phyloP scores from a whole-genome alignment of 2,329 filamentous ascomycete genomes.

The Pyrenophora tritici-repentis region DNA sequence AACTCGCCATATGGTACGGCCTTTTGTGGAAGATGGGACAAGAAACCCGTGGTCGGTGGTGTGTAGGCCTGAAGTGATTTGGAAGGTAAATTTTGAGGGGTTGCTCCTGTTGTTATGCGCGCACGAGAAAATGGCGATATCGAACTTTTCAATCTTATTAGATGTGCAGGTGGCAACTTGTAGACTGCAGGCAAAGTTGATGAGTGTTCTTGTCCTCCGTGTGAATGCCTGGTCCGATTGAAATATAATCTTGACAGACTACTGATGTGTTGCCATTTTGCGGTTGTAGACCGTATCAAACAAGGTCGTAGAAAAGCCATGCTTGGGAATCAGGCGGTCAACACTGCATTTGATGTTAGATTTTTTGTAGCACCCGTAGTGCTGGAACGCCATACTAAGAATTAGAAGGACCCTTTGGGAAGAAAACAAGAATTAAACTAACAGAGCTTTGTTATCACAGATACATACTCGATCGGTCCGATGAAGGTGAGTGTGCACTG shows the following conservation, averaged over 20 bases:
- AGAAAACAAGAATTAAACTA: no score
- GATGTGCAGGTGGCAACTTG: constrained; percentile 15
- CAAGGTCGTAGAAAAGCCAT: constrained; percentile 3
- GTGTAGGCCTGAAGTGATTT: constrained; percentile 54
- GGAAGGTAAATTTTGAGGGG: constrained; percentile 13
- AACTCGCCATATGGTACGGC: constrained; percentile 84
- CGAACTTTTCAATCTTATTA: constrained; percentile 2
- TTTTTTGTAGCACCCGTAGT: background rate
- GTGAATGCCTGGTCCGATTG: background rate
- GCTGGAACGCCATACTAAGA: background rate
- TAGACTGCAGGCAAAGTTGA: background rate
- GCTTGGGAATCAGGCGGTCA: background rate
- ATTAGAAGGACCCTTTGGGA: no score
- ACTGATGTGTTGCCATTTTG: background rate
- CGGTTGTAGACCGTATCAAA: background rate
- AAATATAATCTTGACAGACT: background rate
- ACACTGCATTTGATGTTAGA: background rate
- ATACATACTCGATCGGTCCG: background rate
- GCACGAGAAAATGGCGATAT: constrained; percentile 5
- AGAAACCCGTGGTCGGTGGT: constrained; percentile 72
- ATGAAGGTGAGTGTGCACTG: constrained; percentile 6
- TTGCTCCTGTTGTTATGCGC: constrained; percentile 21
- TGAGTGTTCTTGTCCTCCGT: background rate
- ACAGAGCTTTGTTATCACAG: background rate
- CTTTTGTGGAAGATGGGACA: constrained; percentile 70